Conservation (phyloP, 257 asterid species). For the Nicotiana paniculata region DNA sequence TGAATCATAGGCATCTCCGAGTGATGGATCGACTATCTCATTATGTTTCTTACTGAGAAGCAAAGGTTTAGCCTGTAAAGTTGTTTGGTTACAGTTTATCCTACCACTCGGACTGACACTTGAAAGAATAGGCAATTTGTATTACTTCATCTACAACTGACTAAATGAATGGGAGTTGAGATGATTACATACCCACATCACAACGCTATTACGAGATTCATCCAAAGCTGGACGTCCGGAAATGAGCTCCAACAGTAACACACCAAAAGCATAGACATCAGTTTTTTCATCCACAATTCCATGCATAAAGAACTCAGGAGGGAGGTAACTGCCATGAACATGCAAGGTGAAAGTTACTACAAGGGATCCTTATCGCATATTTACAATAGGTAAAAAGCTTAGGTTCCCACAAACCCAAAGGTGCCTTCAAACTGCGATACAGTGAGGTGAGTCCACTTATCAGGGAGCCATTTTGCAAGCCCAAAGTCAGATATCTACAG, state of each 20-base stretch:
- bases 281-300: conserved; percentile 94
- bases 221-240: conserved; percentile 94
- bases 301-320: conserved; percentile 94
- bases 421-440: conserved; percentile 93
- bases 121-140: not conserved
- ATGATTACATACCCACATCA: conserved; percentile 82
- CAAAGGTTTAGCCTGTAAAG: conserved; percentile 78
- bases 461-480: conserved; percentile 98
- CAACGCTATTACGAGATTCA: conserved; percentile 61
- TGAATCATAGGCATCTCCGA: conserved; percentile 43
- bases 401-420: conserved; percentile 53
- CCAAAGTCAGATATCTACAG: conserved; percentile 93
- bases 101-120: not conserved
- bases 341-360: not conserved
- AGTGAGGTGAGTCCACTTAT: conserved; percentile 86
- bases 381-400: not conserved
- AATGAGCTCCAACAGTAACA: conserved; percentile 65
- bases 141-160: not conserved
- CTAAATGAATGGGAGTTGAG: not conserved
- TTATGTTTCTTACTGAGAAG: conserved; percentile 33
- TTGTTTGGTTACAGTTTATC: not conserved
- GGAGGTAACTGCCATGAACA: conserved; percentile 65
- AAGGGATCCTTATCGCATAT: not conserved
- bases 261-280: conserved; percentile 92
- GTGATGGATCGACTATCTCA: conserved; percentile 71